A percentile compares a stretch with the other conserved stretches of the same genome.
Conservation (phyloP, 495 filamentous ascomycete genomes). For the Lepidopterella palustris region DNA sequence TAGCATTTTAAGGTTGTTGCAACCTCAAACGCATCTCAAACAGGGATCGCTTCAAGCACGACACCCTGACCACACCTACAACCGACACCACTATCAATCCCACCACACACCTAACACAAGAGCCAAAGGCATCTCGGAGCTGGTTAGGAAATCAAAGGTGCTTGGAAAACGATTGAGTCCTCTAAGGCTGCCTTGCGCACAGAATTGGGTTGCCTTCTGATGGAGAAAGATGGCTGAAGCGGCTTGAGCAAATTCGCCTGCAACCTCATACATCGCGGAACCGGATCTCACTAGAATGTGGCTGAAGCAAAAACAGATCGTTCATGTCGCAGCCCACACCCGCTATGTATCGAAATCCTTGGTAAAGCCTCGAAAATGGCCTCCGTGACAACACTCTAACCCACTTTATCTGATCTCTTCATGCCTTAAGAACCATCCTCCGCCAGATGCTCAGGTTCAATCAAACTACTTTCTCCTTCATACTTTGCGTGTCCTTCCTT, state of each 20-base stretch:
- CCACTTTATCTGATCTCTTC: constrained; percentile 18
- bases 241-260: neutral
- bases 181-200: no score
- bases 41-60: constrained; percentile 24
- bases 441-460: constrained; percentile 19
- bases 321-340: constrained; percentile 25
- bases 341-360: constrained; percentile 20
- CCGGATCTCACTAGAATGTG: constrained; percentile 6
- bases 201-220: no score
- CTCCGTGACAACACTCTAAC: constrained; percentile 21
- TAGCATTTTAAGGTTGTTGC: constrained; percentile 11
- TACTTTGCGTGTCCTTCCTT: constrained; percentile 11
- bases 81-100: neutral
- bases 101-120: no score
- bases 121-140: no score
- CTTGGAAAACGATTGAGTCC: no score
- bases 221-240: no score
- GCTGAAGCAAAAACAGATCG: constrained; percentile 30
- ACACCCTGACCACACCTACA: constrained; percentile 5
- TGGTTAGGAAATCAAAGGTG: no score
- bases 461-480: constrained; percentile 15
- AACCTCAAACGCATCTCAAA: constrained; percentile 24
- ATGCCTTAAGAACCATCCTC: constrained; percentile 29
- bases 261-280: neutral
- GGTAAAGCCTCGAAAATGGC: constrained; percentile 15